phyloP scores from a whole-genome alignment of 495 filamentous ascomycete genomes.

The Neurospora discreta region DNA sequence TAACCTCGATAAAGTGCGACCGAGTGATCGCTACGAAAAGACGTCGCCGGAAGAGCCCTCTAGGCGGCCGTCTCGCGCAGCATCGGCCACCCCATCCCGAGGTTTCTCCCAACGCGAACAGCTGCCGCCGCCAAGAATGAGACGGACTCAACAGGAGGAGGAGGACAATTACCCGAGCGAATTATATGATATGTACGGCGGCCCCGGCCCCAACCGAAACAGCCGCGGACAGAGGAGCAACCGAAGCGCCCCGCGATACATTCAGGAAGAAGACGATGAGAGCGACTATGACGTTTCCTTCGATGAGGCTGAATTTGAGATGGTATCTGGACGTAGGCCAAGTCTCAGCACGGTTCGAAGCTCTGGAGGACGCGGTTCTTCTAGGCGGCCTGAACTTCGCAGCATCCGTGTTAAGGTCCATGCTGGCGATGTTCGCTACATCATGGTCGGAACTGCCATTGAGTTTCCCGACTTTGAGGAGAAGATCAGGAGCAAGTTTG shows the following conservation, averaged over 20 bases:
- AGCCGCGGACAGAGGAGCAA: constrained; percentile 21
- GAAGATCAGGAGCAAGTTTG: constrained; percentile 76
- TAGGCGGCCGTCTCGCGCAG: constrained; percentile 25
- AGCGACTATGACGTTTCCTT: constrained; percentile 58
- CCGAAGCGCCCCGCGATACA: constrained; percentile 41
- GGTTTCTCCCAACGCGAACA: constrained; percentile 37
- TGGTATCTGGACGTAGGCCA: constrained; percentile 44
- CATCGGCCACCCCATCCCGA: constrained; percentile 32
- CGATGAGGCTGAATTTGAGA: constrained; percentile 75
- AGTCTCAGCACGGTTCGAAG: constrained; percentile 29
- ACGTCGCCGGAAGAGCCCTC: constrained; percentile 31
- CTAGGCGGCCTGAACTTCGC: constrained; percentile 36
- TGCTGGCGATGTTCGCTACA: constrained; percentile 82
- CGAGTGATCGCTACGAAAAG: constrained; percentile 39
- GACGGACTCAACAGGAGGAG: constrained; percentile 38
- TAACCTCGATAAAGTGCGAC: constrained; percentile 39
- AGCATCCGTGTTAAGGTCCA: constrained; percentile 87
- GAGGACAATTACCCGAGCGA: constrained; percentile 56
- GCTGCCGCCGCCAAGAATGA: constrained; percentile 8
- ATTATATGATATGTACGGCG: constrained; percentile 58
- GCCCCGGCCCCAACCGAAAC: constrained; percentile 23
- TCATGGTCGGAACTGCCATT: constrained; percentile 68
- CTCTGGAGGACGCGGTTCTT: constrained; percentile 27
- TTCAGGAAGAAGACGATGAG: constrained; percentile 63
- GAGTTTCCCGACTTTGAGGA: constrained; percentile 65